Percentiles rank a stretch among this genome's conserved stretches.
These are phyloP conservation scores for Diaporthe nobilis DNA, from an alignment of 2,329 filamentous ascomycete genomes.

Conservation along the genomic window DNA sequence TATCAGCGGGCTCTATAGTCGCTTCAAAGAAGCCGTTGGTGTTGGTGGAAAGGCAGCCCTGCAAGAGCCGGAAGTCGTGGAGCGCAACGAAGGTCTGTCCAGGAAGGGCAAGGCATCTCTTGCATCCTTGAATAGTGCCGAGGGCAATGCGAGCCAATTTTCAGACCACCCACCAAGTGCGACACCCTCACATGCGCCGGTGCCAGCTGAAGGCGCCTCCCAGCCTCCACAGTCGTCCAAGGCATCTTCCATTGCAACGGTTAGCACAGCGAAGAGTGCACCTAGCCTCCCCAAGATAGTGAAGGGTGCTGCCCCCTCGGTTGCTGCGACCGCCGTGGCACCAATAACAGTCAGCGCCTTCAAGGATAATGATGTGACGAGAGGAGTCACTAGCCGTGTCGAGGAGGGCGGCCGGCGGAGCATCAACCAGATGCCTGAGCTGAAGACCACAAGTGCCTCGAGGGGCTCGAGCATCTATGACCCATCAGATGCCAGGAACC, in stretches of 20 bases:
- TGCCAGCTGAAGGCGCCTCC: conserved; percentile 54
- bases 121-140: conserved; percentile 47
- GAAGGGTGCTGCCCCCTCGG: conserved; percentile 57
- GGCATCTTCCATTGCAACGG: conserved; percentile 62
- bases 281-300: conserved; percentile 60
- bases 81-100: conserved; percentile 53
- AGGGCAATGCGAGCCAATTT: conserved; percentile 40
- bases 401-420: conserved; percentile 60
- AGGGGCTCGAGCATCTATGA: conserved; percentile 59
- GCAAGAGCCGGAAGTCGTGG: conserved; percentile 56
- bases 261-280: conserved; percentile 58
- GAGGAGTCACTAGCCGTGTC: conserved; percentile 55
- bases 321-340: conserved; percentile 62
- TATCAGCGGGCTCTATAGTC: conserved; percentile 89
- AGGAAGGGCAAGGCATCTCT: conserved; percentile 45
- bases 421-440: conserved; percentile 48
- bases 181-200: conserved; percentile 28
- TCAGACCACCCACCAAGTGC: conserved; percentile 46
- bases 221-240: conserved; percentile 61
- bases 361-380: conserved; percentile 62
- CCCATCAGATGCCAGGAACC: conserved; percentile 46
- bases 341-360: conserved; percentile 65
- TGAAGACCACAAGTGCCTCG: conserved; percentile 49
- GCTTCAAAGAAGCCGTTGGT: conserved; percentile 86
- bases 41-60: conserved; percentile 65